Conservation (phyloP, 306 rosid species). For the Cyamopsis tetragonoloba region DNA sequence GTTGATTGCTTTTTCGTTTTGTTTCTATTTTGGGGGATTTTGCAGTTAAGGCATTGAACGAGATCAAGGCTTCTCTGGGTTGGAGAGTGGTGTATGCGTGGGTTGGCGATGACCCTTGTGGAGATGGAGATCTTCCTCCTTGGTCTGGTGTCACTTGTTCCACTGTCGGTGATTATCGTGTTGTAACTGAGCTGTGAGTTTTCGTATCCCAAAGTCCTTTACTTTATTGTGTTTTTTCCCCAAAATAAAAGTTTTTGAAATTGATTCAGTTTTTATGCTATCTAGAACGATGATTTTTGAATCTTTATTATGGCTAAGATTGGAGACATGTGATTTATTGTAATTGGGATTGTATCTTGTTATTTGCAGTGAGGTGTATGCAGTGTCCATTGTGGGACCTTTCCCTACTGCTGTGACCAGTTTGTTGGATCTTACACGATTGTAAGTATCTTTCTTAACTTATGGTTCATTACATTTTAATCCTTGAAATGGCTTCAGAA, state of each 20-base stretch:
- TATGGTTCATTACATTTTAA: neutral
- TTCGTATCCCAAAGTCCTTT: neutral
- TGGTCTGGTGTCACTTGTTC: slow-evolving; percentile 99
- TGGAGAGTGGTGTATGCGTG: slow-evolving; percentile 99
- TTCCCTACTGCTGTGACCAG: slow-evolving; percentile 98
- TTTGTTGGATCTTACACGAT: slow-evolving; percentile 92
- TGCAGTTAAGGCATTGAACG: slow-evolving; percentile 94
- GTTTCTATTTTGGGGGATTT: neutral
- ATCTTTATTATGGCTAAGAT: slow-evolving; percentile 5
- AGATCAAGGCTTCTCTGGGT: slow-evolving; percentile 96
- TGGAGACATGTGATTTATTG: slow-evolving; percentile 16
- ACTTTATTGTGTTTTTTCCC: too few relatives aligned
- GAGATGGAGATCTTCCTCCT: slow-evolving; percentile 93
- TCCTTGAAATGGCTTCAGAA: neutral
- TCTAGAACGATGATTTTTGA: neutral
- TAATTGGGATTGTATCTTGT: slow-evolving; percentile 15
- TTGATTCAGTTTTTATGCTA: neutral
- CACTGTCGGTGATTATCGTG: slow-evolving; percentile 94
- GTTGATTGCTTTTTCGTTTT: neutral
- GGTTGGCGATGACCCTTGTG: slow-evolving; percentile 99
- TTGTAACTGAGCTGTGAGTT: slow-evolving; percentile 89
- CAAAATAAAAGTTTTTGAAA: too few relatives aligned
- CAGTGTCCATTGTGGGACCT: slow-evolving; percentile 97
- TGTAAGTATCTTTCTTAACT: slow-evolving; percentile 46
- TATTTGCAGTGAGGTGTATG: slow-evolving; percentile 86